These are phyloP conservation scores for Fomitopsis serialis DNA, from an alignment of 768 basidiomycete species.

Conservation along the genomic window DNA sequence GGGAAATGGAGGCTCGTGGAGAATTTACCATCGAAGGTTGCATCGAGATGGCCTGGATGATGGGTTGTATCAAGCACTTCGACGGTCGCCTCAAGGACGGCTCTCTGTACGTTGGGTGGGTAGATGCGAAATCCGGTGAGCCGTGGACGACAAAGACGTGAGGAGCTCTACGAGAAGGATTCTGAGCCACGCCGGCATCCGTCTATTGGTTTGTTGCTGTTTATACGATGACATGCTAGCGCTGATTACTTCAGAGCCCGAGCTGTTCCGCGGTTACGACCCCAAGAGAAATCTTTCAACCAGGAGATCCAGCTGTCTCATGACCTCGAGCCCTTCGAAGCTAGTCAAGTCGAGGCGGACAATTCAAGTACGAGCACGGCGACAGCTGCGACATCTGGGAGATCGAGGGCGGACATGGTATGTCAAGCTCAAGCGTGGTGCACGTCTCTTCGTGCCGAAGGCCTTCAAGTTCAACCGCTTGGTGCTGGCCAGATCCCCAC, in stretches of 20 bases:
- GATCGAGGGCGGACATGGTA: slow-evolving; percentile 89
- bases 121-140: slow-evolving; percentile 87
- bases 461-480: slow-evolving; percentile 91
- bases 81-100: slow-evolving; percentile 94
- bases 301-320: slow-evolving; percentile 96
- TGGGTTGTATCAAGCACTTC: slow-evolving; percentile 98
- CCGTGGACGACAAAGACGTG: slow-evolving; percentile 97
- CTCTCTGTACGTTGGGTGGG: slow-evolving; percentile 95
- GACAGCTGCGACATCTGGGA: slow-evolving; percentile 97
- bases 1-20: slow-evolving; percentile 99
- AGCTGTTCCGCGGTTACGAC: slow-evolving; percentile 96
- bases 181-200: slow-evolving; percentile 84
- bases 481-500: slow-evolving; percentile 94
- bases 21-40: slow-evolving; percentile 96
- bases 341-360: slow-evolving; percentile 82
- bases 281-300: slow-evolving; percentile 95
- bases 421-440: slow-evolving; percentile 98
- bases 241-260: slow-evolving; percentile 62
- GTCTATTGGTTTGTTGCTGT: slow-evolving; percentile 75
- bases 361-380: slow-evolving; percentile 95
- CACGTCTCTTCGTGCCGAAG: slow-evolving; percentile 89
- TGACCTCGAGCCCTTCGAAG: slow-evolving; percentile 94
- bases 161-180: slow-evolving; percentile 94
- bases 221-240: not conserved
- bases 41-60: slow-evolving; percentile 99